These are phyloP conservation scores for Ashbya aceris DNA, from an alignment of 1,139 yeast genomes.

Conservation along the genomic window DNA sequence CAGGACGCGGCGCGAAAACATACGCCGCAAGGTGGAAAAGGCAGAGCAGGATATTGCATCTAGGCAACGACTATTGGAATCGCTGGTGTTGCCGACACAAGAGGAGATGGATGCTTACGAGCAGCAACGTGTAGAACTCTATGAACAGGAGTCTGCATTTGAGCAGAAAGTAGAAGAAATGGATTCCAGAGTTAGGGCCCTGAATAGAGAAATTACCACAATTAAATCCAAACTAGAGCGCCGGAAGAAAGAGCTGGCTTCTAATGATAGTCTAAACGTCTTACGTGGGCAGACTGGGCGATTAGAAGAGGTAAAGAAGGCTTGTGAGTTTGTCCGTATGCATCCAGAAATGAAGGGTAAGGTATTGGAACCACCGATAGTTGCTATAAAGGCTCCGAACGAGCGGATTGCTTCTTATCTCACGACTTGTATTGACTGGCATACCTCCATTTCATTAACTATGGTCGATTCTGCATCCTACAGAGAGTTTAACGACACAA, in stretches of 20 bases:
- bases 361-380: slow-evolving; percentile 70
- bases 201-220: slow-evolving; percentile 6
- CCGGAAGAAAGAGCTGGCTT: background rate
- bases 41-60: slow-evolving; percentile 22
- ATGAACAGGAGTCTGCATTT: slow-evolving; percentile 10
- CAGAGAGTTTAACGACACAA: slow-evolving; percentile 33
- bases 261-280: slow-evolving; percentile 24
- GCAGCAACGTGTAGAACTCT: background rate
- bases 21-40: slow-evolving; percentile 21
- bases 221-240: slow-evolving; percentile 32
- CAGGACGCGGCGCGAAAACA: slow-evolving; percentile 16
- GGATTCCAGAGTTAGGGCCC: slow-evolving; percentile 10
- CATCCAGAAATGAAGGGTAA: slow-evolving; percentile 32
- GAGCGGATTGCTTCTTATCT: slow-evolving; percentile 43
- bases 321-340: slow-evolving; percentile 34
- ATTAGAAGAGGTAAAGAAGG: slow-evolving; percentile 30
- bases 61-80: slow-evolving; percentile 18
- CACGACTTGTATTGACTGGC: slow-evolving; percentile 48
- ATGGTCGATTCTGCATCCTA: slow-evolving; percentile 37
- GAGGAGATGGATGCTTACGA: slow-evolving; percentile 6
- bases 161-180: slow-evolving; percentile 18
- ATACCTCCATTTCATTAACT: slow-evolving; percentile 50
- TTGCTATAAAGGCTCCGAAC: slow-evolving; percentile 50
- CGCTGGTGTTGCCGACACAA: slow-evolving; percentile 17
- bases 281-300: slow-evolving; percentile 32